Percentiles rank a stretch among this genome's conserved stretches.
Conservation (phyloP, 2,329 filamentous ascomycete genomes). For the Cladophialophora exuberans region DNA sequence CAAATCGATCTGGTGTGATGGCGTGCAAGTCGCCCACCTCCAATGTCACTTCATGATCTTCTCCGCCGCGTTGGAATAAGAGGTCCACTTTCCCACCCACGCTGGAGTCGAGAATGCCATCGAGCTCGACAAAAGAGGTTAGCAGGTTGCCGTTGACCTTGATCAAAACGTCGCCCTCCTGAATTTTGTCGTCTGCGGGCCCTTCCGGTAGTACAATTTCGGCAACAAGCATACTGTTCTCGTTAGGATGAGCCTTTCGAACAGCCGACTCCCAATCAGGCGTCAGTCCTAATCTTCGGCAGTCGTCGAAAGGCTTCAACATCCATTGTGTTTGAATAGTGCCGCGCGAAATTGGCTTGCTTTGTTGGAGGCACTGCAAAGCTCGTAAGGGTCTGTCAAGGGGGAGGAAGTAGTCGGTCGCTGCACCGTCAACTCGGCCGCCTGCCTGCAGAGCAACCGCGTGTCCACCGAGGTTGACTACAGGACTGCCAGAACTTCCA, state of each 20-base stretch:
- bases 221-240: constrained; percentile 95
- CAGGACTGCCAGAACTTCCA: constrained; percentile 96
- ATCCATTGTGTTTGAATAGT: constrained; percentile 99
- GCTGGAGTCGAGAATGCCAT: constrained; percentile 86
- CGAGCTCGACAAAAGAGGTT: constrained; percentile 88
- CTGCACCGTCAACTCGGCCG: constrained; percentile 88
- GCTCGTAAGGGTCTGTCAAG: constrained; percentile 88
- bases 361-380: constrained; percentile 79
- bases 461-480: constrained; percentile 91
- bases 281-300: constrained; percentile 81
- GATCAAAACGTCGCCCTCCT: constrained; percentile 91
- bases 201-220: constrained; percentile 93
- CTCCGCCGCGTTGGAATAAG: constrained; percentile 83
- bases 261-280: constrained; percentile 85
- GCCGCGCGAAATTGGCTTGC: constrained; percentile 76
- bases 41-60: constrained; percentile 83
- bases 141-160: constrained; percentile 93
- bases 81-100: constrained; percentile 79
- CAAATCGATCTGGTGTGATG: constrained; percentile 95
- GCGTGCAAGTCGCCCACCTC: constrained; percentile 85
- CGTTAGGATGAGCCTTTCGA: constrained; percentile 81
- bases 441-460: constrained; percentile 93
- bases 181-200: constrained; percentile 81
- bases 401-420: constrained; percentile 96
- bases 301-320: constrained; percentile 96